Percentiles rank a stretch among this genome's conserved stretches.
phyloP scores from a whole-genome alignment of 2,329 filamentous ascomycete genomes.

The Arthrinium puccinioides region DNA sequence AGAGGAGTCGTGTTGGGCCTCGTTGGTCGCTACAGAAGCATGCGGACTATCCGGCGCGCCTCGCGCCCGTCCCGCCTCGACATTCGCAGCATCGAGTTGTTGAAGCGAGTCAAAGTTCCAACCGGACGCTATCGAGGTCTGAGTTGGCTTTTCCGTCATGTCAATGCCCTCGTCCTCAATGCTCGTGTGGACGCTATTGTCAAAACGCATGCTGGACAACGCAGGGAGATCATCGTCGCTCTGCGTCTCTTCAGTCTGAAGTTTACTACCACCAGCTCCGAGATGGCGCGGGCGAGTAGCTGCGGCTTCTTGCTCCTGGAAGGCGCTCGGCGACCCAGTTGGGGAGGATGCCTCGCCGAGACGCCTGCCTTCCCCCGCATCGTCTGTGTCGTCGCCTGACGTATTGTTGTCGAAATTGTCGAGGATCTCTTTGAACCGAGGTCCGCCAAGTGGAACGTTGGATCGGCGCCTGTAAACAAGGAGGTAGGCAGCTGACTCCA shows the following conservation, averaged over 20 bases:
- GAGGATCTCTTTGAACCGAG: constrained; percentile 64
- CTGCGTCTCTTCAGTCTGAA: constrained; percentile 6
- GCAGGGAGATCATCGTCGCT: constrained; percentile 13
- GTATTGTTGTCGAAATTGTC: constrained; percentile 50
- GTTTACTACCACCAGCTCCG: constrained; percentile 50
- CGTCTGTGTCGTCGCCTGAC: constrained; percentile 35
- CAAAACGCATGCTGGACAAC: constrained; percentile 10
- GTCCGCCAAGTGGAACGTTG: constrained; percentile 68
- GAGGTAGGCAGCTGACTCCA: constrained; percentile 78
- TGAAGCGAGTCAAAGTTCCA: constrained; percentile 40
- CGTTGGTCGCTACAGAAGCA: constrained; percentile 25
- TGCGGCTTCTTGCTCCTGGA: constrained; percentile 58
- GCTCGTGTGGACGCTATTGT: constrained; percentile 29
- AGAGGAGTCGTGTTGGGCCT: constrained; percentile 29
- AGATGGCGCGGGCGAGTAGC: constrained; percentile 54
- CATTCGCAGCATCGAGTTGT: constrained; percentile 23
- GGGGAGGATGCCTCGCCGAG: constrained; percentile 78
- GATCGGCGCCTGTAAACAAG: constrained; percentile 92
- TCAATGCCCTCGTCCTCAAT: constrained; percentile 42
- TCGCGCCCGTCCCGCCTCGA: constrained; percentile 20
- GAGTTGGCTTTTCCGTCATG: constrained; percentile 25
- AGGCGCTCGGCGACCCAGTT: constrained; percentile 88
- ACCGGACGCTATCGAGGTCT: constrained; percentile 16
- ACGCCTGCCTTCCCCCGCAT: constrained; percentile 75
- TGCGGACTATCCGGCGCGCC: constrained; percentile 13